Evolutionary conservation across 106 monocot species (phyloP), one percentile per base, ranked within the genome.

Genomic region (Dendrobium catenatum): DNA sequence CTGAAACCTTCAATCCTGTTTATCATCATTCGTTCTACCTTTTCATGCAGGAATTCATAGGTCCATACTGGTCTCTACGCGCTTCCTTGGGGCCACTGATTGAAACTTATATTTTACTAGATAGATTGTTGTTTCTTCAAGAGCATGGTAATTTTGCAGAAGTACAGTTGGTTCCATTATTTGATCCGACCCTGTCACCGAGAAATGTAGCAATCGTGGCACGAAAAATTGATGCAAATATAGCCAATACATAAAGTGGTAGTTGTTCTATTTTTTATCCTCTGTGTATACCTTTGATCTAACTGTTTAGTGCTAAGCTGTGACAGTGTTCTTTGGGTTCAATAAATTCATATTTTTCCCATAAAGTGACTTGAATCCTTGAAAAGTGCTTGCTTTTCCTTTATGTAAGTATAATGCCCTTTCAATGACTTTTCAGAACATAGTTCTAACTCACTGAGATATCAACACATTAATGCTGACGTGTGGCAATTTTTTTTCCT

Each of bases 51-150:
- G 92, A 86, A 84, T 79, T 88, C 80, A 82, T 96, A 74, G 96
- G 96, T 80, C 92, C 94, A 61, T 96, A 89, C 73, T 96, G 94
- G 96, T 86, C 94, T 83, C 87, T 96, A 80, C 84, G 94, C 40
- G 96, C 90, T 80, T 86, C 94, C 73, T 82, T 96, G 41, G 94
- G 92, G 9, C 94, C 91, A 70, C 48, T 96, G 78, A 74, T 96
- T 19, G 94, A 94, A 85, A 92, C 94, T 74, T 96, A 92, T 83
- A 86, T 96, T 77, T 88, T 96, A 75, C 92, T 94, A 64, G 96
- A 96, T 92, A 85, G 94, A 79, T 81, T 96, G 80, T 83, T 96
- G 61, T 96, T 89, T 79, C 87, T 96, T 68, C 96, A 96, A 85
- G 96, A 96, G 81, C 86, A 90, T 84, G 81, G 84, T 40, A 49